A percentile compares a stretch with the other conserved stretches of the same genome.
These are phyloP conservation scores for Yarrowia sp. DNA, from an alignment of 805 yeast species.

Conservation along the genomic window DNA sequence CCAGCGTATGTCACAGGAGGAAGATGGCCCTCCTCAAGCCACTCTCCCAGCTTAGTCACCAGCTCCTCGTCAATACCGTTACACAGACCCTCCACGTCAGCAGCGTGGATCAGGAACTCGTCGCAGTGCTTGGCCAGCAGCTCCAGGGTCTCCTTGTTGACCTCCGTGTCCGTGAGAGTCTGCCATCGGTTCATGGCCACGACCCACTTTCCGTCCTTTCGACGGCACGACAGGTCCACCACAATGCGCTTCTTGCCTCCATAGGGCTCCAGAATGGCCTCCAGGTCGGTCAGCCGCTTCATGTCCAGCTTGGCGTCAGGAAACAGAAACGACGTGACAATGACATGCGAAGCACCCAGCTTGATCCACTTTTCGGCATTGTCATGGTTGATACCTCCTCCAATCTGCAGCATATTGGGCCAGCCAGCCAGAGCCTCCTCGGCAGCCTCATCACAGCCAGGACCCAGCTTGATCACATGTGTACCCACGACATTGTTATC, in stretches of 20 bases:
- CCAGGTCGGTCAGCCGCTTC: slow-evolving; percentile 52
- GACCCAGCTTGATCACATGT: slow-evolving; percentile 91
- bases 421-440: slow-evolving; percentile 66
- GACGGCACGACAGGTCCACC: slow-evolving; percentile 84
- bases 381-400: slow-evolving; percentile 80
- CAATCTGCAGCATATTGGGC: slow-evolving; percentile 76
- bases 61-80: slow-evolving; percentile 83
- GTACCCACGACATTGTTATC: slow-evolving; percentile 63
- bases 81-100: slow-evolving; percentile 97
- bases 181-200: slow-evolving; percentile 99
- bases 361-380: slow-evolving; percentile 81
- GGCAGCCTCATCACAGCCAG: slow-evolving; percentile 80
- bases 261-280: slow-evolving; percentile 41
- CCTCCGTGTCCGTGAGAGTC: slow-evolving; percentile 64
- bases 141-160: slow-evolving; percentile 53
- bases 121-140: slow-evolving; percentile 62
- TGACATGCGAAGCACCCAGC: slow-evolving; percentile 76
- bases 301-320: slow-evolving; percentile 54
- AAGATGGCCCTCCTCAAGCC: slow-evolving; percentile 52
- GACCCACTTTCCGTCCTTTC: slow-evolving; percentile 60
- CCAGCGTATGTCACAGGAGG: slow-evolving; percentile 89
- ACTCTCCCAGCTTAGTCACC: slow-evolving; percentile 67
- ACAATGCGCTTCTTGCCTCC: slow-evolving; percentile 63
- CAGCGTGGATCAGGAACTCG: slow-evolving; percentile 94
- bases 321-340: slow-evolving; percentile 89